Evolutionary conservation across 176 grass and related monocot genomes (phyloP).

Genomic region (Oryza meridionalis): DNA sequence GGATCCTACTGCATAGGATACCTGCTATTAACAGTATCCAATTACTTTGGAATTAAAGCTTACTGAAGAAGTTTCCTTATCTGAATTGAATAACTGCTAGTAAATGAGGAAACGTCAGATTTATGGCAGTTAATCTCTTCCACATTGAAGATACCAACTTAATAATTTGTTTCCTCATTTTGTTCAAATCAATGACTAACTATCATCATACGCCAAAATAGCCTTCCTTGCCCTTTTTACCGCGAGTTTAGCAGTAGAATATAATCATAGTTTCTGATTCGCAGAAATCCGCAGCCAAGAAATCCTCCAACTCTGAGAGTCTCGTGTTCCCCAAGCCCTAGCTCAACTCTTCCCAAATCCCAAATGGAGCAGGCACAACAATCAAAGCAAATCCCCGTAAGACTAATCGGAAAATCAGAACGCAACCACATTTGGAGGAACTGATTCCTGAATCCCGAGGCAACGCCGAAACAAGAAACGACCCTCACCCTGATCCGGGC

Average conservation of each 20-base stretch:
- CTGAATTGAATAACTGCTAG: background rate
- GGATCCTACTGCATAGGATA: background rate
- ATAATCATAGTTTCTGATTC: background rate
- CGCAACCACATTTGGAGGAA: background rate
- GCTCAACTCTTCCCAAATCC: too few relatives aligned
- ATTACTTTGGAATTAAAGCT: background rate
- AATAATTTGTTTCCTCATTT: background rate
- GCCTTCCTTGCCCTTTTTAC: background rate
- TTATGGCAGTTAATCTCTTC: slow-evolving; percentile 21
- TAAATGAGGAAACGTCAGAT: background rate
- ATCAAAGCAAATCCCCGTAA: background rate
- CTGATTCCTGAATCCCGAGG: background rate
- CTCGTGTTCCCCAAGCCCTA: too few relatives aligned
- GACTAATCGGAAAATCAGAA: background rate
- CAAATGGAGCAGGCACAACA: background rate
- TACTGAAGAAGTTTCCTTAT: slow-evolving; percentile 1
- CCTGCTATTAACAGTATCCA: too few relatives aligned
- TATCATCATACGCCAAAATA: background rate
- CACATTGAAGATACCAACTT: background rate
- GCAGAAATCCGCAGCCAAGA: background rate
- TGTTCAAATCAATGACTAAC: background rate
- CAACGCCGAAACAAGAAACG: background rate
- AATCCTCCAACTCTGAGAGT: background rate
- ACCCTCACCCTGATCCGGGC: slow-evolving; percentile 73
- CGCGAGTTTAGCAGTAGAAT: background rate